phyloP scores from a whole-genome alignment of 2,329 filamentous ascomycete genomes.

The Epicoccum sorghinum region DNA sequence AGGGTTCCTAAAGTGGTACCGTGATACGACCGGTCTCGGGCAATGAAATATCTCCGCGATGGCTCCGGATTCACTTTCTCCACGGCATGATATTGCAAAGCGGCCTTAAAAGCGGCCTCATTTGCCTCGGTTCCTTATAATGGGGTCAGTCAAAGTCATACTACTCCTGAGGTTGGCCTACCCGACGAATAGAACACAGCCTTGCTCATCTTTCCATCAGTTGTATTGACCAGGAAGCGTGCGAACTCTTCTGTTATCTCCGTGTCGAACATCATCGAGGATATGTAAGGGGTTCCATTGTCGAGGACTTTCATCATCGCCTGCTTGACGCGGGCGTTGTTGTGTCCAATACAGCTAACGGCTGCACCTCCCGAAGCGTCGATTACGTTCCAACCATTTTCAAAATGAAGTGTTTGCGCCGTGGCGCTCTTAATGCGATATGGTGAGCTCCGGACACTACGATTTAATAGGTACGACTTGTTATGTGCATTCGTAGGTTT shows the following conservation, averaged over 20 bases:
- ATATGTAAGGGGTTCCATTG: slow-evolving; percentile 61
- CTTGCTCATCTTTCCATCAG: slow-evolving; percentile 59
- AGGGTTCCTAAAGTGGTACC: slow-evolving; percentile 73
- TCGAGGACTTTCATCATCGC: slow-evolving; percentile 67
- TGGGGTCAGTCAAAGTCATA: background rate
- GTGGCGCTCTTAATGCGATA: slow-evolving; percentile 54
- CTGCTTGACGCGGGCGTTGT: slow-evolving; percentile 64
- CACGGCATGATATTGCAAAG: slow-evolving; percentile 66
- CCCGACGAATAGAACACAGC: slow-evolving; percentile 65
- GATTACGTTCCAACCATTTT: slow-evolving; percentile 61
- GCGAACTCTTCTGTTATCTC: slow-evolving; percentile 61
- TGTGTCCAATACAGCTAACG: slow-evolving; percentile 73
- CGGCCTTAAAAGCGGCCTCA: slow-evolving; percentile 71
- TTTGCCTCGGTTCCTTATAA: slow-evolving; percentile 65
- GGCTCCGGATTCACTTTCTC: slow-evolving; percentile 61
- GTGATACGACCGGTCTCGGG: slow-evolving; percentile 70
- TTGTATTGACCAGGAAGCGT: slow-evolving; percentile 57
- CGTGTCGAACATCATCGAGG: slow-evolving; percentile 64
- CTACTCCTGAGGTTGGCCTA: slow-evolving; percentile 27
- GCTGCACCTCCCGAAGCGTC: slow-evolving; percentile 77
- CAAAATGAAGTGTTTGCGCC: slow-evolving; percentile 59
- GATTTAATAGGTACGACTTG: slow-evolving; percentile 53
- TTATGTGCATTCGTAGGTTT: background rate
- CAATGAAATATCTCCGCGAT: slow-evolving; percentile 66
- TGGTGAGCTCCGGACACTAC: slow-evolving; percentile 57